A percentile compares a stretch with the other conserved stretches of the same genome.
Evolutionary conservation across 345 rosid species (phyloP).

Genomic region (Eutrema yunnanense): DNA sequence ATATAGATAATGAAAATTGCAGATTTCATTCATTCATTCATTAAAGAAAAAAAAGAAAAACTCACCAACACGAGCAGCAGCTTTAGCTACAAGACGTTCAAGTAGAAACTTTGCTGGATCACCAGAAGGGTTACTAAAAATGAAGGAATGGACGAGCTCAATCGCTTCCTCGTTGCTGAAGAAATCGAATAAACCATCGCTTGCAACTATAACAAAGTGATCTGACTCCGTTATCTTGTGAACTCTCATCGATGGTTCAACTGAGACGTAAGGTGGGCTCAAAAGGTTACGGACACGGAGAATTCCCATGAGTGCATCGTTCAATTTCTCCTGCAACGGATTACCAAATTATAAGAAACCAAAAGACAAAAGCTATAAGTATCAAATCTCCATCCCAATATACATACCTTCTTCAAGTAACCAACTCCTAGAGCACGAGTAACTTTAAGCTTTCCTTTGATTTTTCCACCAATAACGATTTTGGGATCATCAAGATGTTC

Average conservation of each 20-base stretch:
- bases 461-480: slow-evolving; percentile 60
- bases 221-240: slow-evolving; percentile 65
- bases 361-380: neutral
- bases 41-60: neutral
- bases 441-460: slow-evolving; percentile 92
- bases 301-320: slow-evolving; percentile 92
- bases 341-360: neutral
- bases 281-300: slow-evolving; percentile 78
- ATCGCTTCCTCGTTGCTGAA: slow-evolving; percentile 72
- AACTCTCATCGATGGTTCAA: slow-evolving; percentile 68
- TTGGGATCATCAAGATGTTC: slow-evolving; percentile 91
- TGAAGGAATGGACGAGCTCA: slow-evolving; percentile 53
- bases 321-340: slow-evolving; percentile 54
- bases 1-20: neutral
- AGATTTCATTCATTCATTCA: too few relatives aligned
- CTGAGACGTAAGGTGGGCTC: slow-evolving; percentile 90
- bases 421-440: slow-evolving; percentile 96
- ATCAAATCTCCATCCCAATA: neutral
- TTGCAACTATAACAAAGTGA: slow-evolving; percentile 85
- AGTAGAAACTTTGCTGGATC: slow-evolving; percentile 92
- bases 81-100: slow-evolving; percentile 74
- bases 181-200: slow-evolving; percentile 95
- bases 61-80: slow-evolving; percentile 86
- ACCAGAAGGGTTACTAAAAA: slow-evolving; percentile 53
- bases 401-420: slow-evolving; percentile 75